phyloP scores from a whole-genome alignment of 192 early-diverging fungal genomes.

The Ambispora gerdemannii region DNA sequence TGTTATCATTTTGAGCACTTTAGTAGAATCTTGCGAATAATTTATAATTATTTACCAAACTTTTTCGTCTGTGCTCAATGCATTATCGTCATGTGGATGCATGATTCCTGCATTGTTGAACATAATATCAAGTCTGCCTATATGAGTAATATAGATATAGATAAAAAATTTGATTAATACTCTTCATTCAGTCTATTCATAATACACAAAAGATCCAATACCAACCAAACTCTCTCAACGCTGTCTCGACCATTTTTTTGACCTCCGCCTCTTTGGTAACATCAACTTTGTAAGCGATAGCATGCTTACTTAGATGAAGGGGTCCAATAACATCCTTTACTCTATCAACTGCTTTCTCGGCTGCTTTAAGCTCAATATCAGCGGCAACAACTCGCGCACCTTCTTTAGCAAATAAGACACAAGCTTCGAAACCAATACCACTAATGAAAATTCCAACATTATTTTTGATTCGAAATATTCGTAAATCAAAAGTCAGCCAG shows the following conservation, averaged over 20 bases:
- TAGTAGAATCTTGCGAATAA: no score
- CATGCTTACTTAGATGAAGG: conserved; percentile 33
- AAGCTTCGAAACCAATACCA: conserved; percentile 77
- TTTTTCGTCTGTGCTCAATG: conserved; percentile 67
- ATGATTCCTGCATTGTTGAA: conserved; percentile 92
- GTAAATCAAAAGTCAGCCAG: not conserved
- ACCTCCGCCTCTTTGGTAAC: conserved; percentile 73
- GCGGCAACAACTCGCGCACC: conserved; percentile 72
- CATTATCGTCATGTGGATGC: conserved; percentile 76
- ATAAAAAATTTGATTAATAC: no score
- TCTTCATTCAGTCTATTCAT: no score
- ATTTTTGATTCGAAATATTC: not conserved
- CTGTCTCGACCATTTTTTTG: conserved; percentile 59
- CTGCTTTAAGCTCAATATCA: conserved; percentile 70
- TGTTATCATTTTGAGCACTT: no score
- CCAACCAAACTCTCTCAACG: conserved; percentile 64
- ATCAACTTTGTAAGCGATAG: conserved; percentile 64
- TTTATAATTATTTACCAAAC: conserved; percentile 64
- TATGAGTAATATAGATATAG: no score
- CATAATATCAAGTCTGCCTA: conserved; percentile 73
- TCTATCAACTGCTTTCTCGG: conserved; percentile 48
- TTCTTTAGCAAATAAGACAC: conserved; percentile 73
- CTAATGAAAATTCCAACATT: conserved; percentile 38
- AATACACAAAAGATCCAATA: not conserved
- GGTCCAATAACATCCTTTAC: conserved; percentile 47